Base-by-base conservation (phyloP, 768 basidiomycete genomes). In the Leccinum aurantiacum region DNA sequence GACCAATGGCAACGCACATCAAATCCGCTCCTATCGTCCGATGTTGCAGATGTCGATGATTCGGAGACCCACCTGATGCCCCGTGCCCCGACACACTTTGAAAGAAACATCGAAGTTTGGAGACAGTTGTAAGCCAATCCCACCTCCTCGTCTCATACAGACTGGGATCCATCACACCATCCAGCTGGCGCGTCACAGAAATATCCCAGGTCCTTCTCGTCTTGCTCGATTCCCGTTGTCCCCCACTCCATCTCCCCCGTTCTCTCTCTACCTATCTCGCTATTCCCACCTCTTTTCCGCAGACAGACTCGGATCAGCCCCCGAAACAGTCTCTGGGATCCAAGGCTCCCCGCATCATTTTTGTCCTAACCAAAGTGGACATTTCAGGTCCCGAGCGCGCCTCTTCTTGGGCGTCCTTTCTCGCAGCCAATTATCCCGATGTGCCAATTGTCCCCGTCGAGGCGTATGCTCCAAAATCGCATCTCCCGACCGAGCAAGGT, bases 81-180 rank as follows among this genome's bases (percentile, higher is more conserved):
- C 10, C 75, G 77, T 48, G 89, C 91, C 4, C 86, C 89, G 2
- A 87, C 89, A 1, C 87, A 88, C 73, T 97, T 86, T 71, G 95
- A 97, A 74, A 82, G 91, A 46, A 97, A 98, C 71, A 67, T 97
- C 49, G 91, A 97, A 69, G 94, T 97, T 14, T 98, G 95, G 95
- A 77, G 95, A 63, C 96, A 98, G 76, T 76, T 98, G 86, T 92
- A 73, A 65, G 89, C 80, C 17, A 55, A 49, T 56, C 57, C 33
- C 50, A 13, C 56, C 17, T 38, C 60, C 17, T 38, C 60, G 37
- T 52, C 53, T 49, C 46, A 35, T 50, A 11, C 25, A 52, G 52
- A 47, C 52, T 57, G 52, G 56, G 33, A 58, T 53, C 22, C 37
- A 25, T 19, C 25, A 57, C 51, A 46, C 35, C 44, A 33, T 37